phyloP scores from a whole-genome alignment of 768 basidiomycete species.

The Naganishia kalamii region DNA sequence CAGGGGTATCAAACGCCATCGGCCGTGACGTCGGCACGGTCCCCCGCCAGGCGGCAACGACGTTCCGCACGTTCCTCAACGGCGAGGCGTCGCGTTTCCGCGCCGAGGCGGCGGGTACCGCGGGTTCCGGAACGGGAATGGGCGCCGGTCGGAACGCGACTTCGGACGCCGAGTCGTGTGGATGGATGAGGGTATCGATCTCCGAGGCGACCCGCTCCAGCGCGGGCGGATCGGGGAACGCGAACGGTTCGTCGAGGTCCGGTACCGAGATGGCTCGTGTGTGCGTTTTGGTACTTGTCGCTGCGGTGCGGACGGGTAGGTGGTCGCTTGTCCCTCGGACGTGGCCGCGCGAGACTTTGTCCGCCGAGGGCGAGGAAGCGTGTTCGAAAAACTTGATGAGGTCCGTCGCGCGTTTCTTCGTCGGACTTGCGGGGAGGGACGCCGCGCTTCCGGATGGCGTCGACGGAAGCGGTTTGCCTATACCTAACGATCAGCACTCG shows the following conservation, averaged over 20 bases:
- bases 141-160: no score
- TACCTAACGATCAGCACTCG: background rate
- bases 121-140: background rate
- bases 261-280: no score
- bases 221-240: background rate
- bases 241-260: no score
- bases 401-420: conserved; percentile 4
- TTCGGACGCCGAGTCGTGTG: no score
- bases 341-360: no score
- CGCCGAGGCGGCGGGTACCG: no score
- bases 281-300: no score
- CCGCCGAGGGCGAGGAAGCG: background rate
- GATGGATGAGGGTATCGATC: no score
- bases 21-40: background rate
- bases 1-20: background rate
- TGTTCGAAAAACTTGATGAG: conserved; percentile 19
- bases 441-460: background rate
- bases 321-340: no score
- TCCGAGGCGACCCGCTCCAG: background rate
- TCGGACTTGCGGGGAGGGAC: background rate
- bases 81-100: conserved; percentile 12
- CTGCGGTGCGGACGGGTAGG: no score
- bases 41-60: conserved; percentile 25
- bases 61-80: conserved; percentile 21
- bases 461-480: conserved; percentile 6